Evolutionary conservation across 1,139 yeast genomes (phyloP).

Genomic region (Geotrichum siamense): DNA sequence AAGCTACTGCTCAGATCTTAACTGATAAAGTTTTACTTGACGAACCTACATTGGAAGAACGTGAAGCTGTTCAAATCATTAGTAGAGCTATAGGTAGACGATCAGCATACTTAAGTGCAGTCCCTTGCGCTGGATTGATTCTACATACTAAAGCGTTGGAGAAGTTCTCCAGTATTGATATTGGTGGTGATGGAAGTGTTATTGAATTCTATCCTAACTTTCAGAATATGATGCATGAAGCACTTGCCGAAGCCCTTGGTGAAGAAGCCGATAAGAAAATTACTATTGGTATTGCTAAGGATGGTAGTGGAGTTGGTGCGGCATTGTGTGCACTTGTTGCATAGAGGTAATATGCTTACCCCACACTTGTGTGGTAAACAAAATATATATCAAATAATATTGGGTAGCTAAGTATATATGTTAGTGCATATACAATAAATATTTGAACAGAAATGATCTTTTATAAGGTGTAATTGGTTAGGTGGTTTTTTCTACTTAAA

Average conservation of each 20-base stretch:
- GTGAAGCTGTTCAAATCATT: conserved; percentile 59
- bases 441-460: too few relatives aligned
- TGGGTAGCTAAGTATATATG: too few relatives aligned
- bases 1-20: conserved; percentile 40
- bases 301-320: conserved; percentile 95
- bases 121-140: conserved; percentile 77
- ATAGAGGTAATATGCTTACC: background rate
- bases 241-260: conserved; percentile 50
- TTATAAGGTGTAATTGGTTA: too few relatives aligned
- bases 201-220: conserved; percentile 89
- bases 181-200: conserved; percentile 93
- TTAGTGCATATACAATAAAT: too few relatives aligned
- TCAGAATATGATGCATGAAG: conserved; percentile 67
- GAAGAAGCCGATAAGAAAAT: conserved; percentile 60
- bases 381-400: too few relatives aligned
- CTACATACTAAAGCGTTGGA: conserved; percentile 50
- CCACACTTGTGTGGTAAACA: too few relatives aligned
- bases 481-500: too few relatives aligned
- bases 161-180: conserved; percentile 57
- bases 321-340: conserved; percentile 69
- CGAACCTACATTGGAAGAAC: conserved; percentile 56
- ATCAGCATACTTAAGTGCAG: conserved; percentile 79
- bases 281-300: conserved; percentile 74
- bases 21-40: conserved; percentile 1
- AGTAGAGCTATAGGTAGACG: conserved; percentile 76